Evolutionary conservation across 2,329 filamentous ascomycete genomes (phyloP), one percentile per base, ranked within the genome.

Genomic region (Alternaria sp.): DNA sequence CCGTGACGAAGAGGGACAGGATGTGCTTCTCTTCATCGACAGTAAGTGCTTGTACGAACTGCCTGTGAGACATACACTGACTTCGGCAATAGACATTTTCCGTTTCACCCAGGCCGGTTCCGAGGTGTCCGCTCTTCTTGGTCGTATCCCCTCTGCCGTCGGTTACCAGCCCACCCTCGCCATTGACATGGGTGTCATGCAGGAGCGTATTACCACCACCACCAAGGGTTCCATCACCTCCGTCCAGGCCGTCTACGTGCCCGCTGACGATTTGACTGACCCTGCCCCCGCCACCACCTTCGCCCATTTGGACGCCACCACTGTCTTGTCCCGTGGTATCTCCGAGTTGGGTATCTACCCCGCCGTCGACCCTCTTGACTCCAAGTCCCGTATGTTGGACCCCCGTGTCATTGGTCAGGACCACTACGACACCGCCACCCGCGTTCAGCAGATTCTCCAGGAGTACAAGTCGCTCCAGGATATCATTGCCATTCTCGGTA

Each of bases 401-500:
- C 93, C 95, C 84, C 94, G 95, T 92, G 89, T 99, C 80, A 91
- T 99, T 79, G 95, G 95, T 82, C 87, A 98, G 80, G 95, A 99
- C 66, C 95, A 99, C 89, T 99, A 99, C 90, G 82, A 93, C 66
- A 94, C 89, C 77, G 95, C 95, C 82, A 92, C 91, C 82, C 90
- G 90, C 77, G 95, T 99, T 80, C 95, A 99, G 88, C 93, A 97
- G 87, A 98, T 97, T 85, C 91, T 99, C 81, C 95, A 99, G 87
- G 95, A 98, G 88, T 99, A 99, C 92, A 98, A 98, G 92, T 98
- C 94, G 70, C 93, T 99, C 74, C 95, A 99, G 87, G 95, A 99
- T 87, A 99, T 99, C 90, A 97, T 97, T 88, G 95, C 95, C 84
- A 99, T 99, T 93, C 86, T 98, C 82, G 94, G 94, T 91, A 98